Evolutionary conservation across 768 basidiomycete genomes (phyloP).

Genomic region (Tricholoma matsutake): DNA sequence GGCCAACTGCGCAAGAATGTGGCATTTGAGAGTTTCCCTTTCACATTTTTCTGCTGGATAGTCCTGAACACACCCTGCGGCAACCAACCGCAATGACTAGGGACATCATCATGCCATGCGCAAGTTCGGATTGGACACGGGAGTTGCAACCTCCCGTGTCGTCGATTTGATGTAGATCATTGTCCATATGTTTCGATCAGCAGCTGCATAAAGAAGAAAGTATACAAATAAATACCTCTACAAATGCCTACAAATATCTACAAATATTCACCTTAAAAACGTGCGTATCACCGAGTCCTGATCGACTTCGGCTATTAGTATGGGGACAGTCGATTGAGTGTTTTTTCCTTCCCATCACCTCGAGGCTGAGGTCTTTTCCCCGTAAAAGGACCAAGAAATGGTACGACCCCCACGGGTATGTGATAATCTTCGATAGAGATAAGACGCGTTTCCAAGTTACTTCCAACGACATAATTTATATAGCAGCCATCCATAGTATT

Average conservation of each 20-base stretch:
- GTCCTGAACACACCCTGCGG: too few species aligned
- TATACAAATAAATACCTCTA: background rate
- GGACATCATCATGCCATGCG: too few species aligned
- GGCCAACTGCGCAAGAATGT: background rate
- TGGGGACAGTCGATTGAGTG: background rate
- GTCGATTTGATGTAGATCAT: background rate
- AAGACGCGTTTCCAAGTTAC: background rate
- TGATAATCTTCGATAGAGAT: background rate
- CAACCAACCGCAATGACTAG: too few species aligned
- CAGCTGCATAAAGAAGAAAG: background rate
- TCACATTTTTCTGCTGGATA: too few species aligned
- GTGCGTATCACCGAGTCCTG: background rate
- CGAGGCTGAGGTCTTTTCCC: background rate
- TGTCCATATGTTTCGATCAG: background rate
- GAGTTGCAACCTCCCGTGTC: too few species aligned
- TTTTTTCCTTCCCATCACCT: conserved; percentile 1
- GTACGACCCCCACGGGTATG: background rate
- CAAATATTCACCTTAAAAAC: background rate
- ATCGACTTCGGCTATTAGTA: background rate
- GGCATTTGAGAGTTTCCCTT: too few species aligned
- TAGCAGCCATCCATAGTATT: background rate
- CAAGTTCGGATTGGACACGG: too few species aligned
- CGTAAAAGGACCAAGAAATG: background rate
- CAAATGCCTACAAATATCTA: background rate
- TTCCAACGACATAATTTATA: background rate